Conservation (phyloP, 2,329 filamentous ascomycete genomes). For the Colletotrichum echinochloae region DNA sequence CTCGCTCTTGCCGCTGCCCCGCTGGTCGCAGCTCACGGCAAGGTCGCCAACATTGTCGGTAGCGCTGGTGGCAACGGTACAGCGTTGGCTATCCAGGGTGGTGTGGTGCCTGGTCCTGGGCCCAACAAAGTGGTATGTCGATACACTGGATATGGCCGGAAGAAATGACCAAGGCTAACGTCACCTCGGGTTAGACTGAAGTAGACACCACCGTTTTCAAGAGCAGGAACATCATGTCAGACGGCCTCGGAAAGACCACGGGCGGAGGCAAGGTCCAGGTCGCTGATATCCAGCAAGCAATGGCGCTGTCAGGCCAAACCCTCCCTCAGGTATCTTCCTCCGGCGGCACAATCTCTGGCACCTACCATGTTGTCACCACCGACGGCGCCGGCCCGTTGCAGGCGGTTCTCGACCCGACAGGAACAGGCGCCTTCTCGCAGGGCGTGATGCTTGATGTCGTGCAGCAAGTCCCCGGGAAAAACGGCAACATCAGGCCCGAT, state of each 20-base stretch:
- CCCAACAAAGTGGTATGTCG: slow-evolving; percentile 49
- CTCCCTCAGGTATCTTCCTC: slow-evolving; percentile 54
- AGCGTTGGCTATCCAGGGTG: slow-evolving; percentile 53
- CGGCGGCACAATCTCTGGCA: slow-evolving; percentile 51
- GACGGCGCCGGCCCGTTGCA: slow-evolving; percentile 55
- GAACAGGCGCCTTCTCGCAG: slow-evolving; percentile 49
- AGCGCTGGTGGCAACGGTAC: slow-evolving; percentile 55
- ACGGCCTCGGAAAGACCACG: slow-evolving; percentile 55
- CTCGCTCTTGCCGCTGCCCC: slow-evolving; percentile 45
- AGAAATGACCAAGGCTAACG: not conserved
- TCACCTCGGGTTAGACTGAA: slow-evolving; percentile 49
- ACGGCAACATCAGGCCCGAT: slow-evolving; percentile 49
- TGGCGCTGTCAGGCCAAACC: slow-evolving; percentile 52
- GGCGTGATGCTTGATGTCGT: slow-evolving; percentile 46
- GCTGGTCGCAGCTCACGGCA: slow-evolving; percentile 48
- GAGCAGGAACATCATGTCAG: slow-evolving; percentile 48
- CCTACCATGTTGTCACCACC: slow-evolving; percentile 55
- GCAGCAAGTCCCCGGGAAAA: slow-evolving; percentile 52
- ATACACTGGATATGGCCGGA: not conserved
- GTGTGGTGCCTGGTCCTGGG: slow-evolving; percentile 54
- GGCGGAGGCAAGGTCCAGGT: slow-evolving; percentile 52
- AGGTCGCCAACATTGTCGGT: slow-evolving; percentile 45
- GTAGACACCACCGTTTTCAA: slow-evolving; percentile 60
- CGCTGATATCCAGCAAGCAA: slow-evolving; percentile 48
- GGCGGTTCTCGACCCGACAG: slow-evolving; percentile 54